Conservation (phyloP, 371 early-diverging fungal species). For the Dichotomocladium elegans region DNA sequence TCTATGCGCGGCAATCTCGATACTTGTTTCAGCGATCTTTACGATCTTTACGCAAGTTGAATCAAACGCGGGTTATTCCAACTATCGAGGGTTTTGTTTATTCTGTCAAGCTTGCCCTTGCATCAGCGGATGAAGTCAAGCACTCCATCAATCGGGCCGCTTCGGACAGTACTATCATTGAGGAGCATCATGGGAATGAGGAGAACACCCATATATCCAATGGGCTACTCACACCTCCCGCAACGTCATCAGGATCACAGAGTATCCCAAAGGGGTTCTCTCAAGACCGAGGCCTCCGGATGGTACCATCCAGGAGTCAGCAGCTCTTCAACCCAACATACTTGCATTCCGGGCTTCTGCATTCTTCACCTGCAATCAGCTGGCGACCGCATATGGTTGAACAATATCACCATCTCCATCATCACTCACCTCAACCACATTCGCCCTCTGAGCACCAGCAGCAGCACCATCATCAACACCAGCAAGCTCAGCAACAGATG, state of each 20-base stretch:
- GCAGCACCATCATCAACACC: too few relatives aligned
- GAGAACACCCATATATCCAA: not conserved
- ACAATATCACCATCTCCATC: conserved; percentile 1
- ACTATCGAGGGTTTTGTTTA: conserved; percentile 16
- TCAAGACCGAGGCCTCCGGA: not conserved
- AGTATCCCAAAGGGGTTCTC: not conserved
- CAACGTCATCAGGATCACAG: not conserved
- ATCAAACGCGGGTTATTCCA: conserved; percentile 16
- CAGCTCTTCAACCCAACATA: not conserved
- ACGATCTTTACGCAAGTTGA: conserved; percentile 12
- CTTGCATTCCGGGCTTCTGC: not conserved
- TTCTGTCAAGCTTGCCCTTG: conserved; percentile 13
- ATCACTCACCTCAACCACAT: too few relatives aligned
- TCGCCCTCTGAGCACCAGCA: too few relatives aligned
- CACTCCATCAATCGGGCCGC: not conserved
- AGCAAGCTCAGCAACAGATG: too few relatives aligned
- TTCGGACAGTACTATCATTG: not conserved
- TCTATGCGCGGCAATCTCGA: conserved; percentile 26
- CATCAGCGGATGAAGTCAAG: conserved; percentile 7
- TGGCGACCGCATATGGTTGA: not conserved
- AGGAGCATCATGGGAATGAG: too few relatives aligned
- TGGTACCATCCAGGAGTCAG: not conserved
- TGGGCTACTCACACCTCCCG: conserved; percentile 3
- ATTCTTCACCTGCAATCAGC: not conserved
- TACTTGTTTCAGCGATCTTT: conserved; percentile 38